These are phyloP conservation scores for Kluyveromyces dobzhanskii DNA, from an alignment of 805 yeast species.

Conservation along the genomic window DNA sequence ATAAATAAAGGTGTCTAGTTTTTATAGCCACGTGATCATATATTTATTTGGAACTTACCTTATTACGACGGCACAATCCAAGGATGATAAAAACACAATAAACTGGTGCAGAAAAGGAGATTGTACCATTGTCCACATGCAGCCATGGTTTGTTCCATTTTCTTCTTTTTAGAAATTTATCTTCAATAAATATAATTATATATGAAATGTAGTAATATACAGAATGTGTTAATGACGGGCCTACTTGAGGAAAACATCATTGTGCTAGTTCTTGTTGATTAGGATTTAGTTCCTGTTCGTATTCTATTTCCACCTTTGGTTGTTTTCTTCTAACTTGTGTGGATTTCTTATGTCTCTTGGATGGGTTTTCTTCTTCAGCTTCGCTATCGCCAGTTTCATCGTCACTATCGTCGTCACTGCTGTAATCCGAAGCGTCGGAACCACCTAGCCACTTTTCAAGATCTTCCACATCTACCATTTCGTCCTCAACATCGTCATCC, in stretches of 20 bases:
- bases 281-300: conserved; percentile 58
- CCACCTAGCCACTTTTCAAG: conserved; percentile 79
- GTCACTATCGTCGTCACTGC: conserved; percentile 28
- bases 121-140: too few relatives aligned
- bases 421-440: conserved; percentile 35
- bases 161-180: too few relatives aligned
- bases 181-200: too few relatives aligned
- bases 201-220: too few relatives aligned
- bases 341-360: conserved; percentile 32
- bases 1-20: too few relatives aligned
- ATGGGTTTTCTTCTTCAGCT: conserved; percentile 32
- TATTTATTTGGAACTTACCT: too few relatives aligned
- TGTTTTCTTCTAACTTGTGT: conserved; percentile 41
- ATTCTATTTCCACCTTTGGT: conserved; percentile 74
- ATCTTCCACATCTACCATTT: conserved; percentile 88
- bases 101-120: too few relatives aligned
- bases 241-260: conserved; percentile 2
- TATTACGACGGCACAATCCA: too few relatives aligned
- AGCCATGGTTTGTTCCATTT: too few relatives aligned
- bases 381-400: conserved; percentile 25
- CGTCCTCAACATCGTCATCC: conserved; percentile 84
- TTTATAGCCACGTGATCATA: too few relatives aligned
- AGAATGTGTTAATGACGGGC: too few relatives aligned
- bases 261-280: conserved; percentile 24
- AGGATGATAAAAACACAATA: too few relatives aligned